These are phyloP conservation scores for Phytophthora cryptogea DNA, from an alignment of 352 stramenopile species.

Conservation along the genomic window DNA sequence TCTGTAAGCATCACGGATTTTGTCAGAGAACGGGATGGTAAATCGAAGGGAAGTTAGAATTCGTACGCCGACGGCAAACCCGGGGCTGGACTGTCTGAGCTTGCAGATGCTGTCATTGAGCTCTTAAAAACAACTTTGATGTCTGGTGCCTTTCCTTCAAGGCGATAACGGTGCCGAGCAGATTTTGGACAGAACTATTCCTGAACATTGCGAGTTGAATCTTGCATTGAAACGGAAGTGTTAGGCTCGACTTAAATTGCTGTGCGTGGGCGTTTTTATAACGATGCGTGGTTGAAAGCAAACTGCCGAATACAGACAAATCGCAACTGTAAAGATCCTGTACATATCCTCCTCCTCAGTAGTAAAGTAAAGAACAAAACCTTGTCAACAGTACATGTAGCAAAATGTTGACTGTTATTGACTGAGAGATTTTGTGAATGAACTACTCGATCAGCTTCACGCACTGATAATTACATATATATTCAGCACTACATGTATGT, in stretches of 20 bases:
- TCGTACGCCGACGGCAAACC: not conserved
- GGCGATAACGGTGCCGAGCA: not conserved
- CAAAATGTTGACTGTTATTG: too few species aligned
- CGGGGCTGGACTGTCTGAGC: not conserved
- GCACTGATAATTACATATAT: too few species aligned
- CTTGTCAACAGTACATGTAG: too few species aligned
- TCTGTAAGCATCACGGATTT: not conserved
- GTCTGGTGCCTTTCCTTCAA: not conserved
- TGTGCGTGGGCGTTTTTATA: not conserved
- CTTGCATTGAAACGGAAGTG: not conserved
- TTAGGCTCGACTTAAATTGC: not conserved
- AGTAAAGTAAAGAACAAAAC: too few species aligned
- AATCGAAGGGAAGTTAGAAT: not conserved
- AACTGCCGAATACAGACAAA: too few species aligned
- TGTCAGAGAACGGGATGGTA: not conserved
- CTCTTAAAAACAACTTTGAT: conserved; percentile 3
- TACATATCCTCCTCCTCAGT: too few species aligned
- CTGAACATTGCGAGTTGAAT: not conserved
- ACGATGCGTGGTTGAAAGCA: not conserved
- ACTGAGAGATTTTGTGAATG: too few species aligned
- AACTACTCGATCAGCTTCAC: too few species aligned
- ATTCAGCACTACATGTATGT: too few species aligned
- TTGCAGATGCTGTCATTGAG: not conserved
- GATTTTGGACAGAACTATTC: conserved; percentile 6
- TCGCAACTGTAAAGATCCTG: too few species aligned